Percentiles rank a stretch among this genome's conserved stretches.
These are phyloP conservation scores for Candida ascalaphidarum DNA, from an alignment of 805 yeast genomes.

Conservation along the genomic window DNA sequence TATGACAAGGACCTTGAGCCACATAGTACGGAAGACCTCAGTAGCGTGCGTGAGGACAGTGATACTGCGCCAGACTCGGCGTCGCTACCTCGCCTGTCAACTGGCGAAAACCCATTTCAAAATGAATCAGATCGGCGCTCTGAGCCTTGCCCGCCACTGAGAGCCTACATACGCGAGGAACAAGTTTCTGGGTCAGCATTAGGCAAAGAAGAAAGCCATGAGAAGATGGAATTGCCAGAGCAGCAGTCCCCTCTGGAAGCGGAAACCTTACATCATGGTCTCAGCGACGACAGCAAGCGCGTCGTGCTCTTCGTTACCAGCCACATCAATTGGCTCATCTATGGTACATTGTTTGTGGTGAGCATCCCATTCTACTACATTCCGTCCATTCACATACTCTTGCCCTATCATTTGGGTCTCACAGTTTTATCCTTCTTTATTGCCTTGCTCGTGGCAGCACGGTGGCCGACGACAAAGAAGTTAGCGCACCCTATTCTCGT, in stretches of 20 bases:
- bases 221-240: neutral
- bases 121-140: constrained; percentile 2
- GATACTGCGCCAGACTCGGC: constrained; percentile 27
- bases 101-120: constrained; percentile 10
- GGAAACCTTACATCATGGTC: neutral
- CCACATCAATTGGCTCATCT: constrained; percentile 50
- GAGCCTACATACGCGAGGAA: neutral
- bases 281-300: constrained; percentile 5
- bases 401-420: constrained; percentile 56
- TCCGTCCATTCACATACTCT: constrained; percentile 38
- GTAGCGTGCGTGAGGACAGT: constrained; percentile 23
- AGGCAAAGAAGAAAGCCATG: neutral
- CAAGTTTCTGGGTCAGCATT: neutral
- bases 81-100: constrained; percentile 1
- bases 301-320: constrained; percentile 29
- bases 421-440: constrained; percentile 49
- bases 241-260: neutral
- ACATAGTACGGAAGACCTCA: constrained; percentile 8
- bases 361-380: constrained; percentile 58
- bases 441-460: constrained; percentile 38
- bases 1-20: constrained; percentile 3
- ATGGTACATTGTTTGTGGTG: constrained; percentile 36
- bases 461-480: constrained; percentile 37
- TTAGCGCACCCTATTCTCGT: constrained; percentile 67
- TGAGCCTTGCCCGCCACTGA: neutral